These are phyloP conservation scores for Aspergillus ochraceoroseus DNA, from an alignment of 2,329 filamentous ascomycete genomes.

Conservation along the genomic window DNA sequence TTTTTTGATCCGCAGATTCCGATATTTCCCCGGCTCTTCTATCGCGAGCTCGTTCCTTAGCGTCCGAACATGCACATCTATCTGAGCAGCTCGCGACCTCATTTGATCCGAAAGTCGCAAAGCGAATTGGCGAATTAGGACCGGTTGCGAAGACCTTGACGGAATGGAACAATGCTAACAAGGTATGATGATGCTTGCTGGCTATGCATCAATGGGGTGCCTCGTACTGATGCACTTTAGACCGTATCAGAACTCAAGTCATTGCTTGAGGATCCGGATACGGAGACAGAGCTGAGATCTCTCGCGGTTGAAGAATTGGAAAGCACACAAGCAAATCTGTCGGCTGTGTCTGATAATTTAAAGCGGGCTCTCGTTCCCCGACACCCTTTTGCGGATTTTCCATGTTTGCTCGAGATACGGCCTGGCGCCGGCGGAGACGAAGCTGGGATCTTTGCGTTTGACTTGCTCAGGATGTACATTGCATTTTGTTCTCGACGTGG, in stretches of 20 bases:
- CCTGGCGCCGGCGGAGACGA: conserved; percentile 90
- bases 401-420: conserved; percentile 85
- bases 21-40: conserved; percentile 53
- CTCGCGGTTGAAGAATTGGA: conserved; percentile 65
- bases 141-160: conserved; percentile 50
- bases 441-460: conserved; percentile 81
- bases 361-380: conserved; percentile 75
- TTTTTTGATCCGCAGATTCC: conserved; percentile 20
- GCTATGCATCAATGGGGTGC: not conserved
- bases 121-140: conserved; percentile 54
- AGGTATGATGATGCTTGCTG: conserved; percentile 41
- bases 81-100: conserved; percentile 49
- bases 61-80: conserved; percentile 53
- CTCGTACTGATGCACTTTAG: conserved; percentile 27
- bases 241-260: conserved; percentile 65
- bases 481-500: conserved; percentile 66
- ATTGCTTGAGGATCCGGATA: conserved; percentile 64
- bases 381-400: conserved; percentile 83
- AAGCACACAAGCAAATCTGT: conserved; percentile 59
- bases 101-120: conserved; percentile 55
- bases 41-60: conserved; percentile 51
- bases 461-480: conserved; percentile 86
- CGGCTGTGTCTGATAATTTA: conserved; percentile 60
- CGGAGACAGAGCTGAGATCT: conserved; percentile 56
- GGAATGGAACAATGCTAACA: conserved; percentile 55